Evolutionary conservation across 179 eudicot genomes (phyloP).

Genomic region (Amaranthus tricolor): DNA sequence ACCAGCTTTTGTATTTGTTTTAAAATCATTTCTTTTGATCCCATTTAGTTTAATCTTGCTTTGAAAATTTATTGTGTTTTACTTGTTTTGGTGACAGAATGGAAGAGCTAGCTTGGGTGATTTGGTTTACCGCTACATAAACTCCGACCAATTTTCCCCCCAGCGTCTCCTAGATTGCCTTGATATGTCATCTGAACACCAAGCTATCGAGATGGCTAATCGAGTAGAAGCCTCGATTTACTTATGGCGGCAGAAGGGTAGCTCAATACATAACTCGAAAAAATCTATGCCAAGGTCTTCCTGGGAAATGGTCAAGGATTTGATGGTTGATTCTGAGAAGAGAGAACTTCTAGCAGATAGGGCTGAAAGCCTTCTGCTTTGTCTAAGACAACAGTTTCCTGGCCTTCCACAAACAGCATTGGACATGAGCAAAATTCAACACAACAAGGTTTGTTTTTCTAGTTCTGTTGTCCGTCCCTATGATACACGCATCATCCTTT

Average conservation of each 20-base stretch:
- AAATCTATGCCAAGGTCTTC: constrained; percentile 57
- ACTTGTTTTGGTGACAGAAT: constrained; percentile 39
- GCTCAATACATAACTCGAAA: constrained; percentile 33
- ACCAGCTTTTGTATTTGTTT: too few species aligned
- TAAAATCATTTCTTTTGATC: too few species aligned
- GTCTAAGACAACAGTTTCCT: constrained; percentile 59
- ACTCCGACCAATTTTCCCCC: constrained; percentile 61
- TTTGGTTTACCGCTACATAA: constrained; percentile 53
- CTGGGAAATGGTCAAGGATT: constrained; percentile 65
- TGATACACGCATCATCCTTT: not conserved
- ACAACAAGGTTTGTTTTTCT: constrained; percentile 51
- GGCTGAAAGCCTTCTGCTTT: constrained; percentile 62
- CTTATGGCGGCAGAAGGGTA: constrained; percentile 50
- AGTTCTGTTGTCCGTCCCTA: not conserved
- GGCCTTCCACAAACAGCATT: constrained; percentile 66
- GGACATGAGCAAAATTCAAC: constrained; percentile 75
- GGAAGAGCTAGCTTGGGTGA: constrained; percentile 68
- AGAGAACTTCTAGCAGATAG: constrained; percentile 55
- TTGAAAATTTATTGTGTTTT: not conserved
- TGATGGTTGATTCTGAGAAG: constrained; percentile 53
- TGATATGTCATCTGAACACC: constrained; percentile 67
- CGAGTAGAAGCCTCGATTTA: constrained; percentile 65
- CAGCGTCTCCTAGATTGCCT: constrained; percentile 67
- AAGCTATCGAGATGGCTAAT: constrained; percentile 66
- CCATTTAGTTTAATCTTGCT: not conserved